Evolutionary conservation across 306 rosid species (phyloP).

Genomic region (Canavalia ensiformis): DNA sequence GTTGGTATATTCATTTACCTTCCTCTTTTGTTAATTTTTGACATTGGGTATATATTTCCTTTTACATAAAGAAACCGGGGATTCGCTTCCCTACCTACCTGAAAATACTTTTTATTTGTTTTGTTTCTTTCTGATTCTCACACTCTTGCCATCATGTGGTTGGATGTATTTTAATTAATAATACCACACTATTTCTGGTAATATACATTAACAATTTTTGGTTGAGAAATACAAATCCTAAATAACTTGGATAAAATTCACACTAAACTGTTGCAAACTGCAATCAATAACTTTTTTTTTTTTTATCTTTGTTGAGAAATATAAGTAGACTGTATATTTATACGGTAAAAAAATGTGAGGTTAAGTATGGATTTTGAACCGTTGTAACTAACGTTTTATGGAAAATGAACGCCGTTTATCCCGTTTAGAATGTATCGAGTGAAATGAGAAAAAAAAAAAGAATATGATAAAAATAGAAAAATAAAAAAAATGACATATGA

Average conservation of each 20-base stretch:
- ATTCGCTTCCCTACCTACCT: conserved; percentile 33
- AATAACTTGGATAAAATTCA: background rate
- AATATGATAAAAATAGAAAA: too few relatives aligned
- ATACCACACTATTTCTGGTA: background rate
- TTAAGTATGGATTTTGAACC: too few relatives aligned
- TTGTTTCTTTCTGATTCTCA: background rate
- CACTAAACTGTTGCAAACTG: background rate
- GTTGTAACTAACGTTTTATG: too few relatives aligned
- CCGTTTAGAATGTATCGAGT: too few relatives aligned
- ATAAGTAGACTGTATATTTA: too few relatives aligned
- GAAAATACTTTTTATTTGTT: background rate
- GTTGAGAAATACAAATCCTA: background rate
- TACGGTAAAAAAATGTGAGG: background rate
- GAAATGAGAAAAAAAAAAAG: too few relatives aligned
- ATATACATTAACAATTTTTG: background rate
- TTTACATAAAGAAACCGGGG: background rate
- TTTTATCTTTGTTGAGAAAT: background rate
- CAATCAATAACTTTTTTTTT: background rate
- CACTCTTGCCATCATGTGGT: background rate
- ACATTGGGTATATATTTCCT: background rate
- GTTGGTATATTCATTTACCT: background rate
- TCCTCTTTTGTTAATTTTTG: background rate
- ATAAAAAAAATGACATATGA: too few relatives aligned
- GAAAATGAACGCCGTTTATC: too few relatives aligned
- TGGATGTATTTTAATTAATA: background rate